phyloP scores from a whole-genome alignment of 2,329 filamentous ascomycete species.

The Trichoderma arundinaceum region DNA sequence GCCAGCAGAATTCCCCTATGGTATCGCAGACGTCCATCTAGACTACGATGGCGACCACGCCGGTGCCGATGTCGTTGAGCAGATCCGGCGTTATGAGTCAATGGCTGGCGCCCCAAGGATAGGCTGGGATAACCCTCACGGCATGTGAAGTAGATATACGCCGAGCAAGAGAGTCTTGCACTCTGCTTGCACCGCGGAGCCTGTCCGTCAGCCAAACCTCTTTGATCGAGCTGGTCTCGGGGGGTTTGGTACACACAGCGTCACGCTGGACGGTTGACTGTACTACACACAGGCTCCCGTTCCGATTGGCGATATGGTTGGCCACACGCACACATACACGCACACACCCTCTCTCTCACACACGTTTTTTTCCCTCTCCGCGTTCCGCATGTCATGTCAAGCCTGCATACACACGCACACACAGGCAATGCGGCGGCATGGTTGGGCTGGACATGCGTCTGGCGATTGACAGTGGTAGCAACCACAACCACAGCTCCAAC shows the following conservation, averaged over 20 bases:
- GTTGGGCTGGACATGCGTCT: neutral
- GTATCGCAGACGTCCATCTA: constrained; percentile 38
- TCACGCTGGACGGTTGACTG: constrained; percentile 23
- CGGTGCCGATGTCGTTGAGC: constrained; percentile 11
- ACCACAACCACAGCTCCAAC: neutral
- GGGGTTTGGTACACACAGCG: constrained; percentile 26
- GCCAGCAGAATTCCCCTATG: constrained; percentile 38
- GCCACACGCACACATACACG: constrained; percentile 17
- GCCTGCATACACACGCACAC: neutral
- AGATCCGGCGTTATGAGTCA: constrained; percentile 15
- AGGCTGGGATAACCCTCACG: constrained; percentile 18
- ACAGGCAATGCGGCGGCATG: neutral
- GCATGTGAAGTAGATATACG: neutral
- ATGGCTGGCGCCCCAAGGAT: constrained; percentile 22
- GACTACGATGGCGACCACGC: constrained; percentile 36
- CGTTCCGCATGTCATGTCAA: constrained; percentile 16
- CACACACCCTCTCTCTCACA: neutral
- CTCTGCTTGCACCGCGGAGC: neutral
- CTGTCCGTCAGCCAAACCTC: neutral
- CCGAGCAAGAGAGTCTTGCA: neutral
- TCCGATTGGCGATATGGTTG: constrained; percentile 28
- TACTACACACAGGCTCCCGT: constrained; percentile 22
- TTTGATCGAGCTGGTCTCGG: neutral
- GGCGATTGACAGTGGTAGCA: neutral
- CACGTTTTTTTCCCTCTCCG: neutral